These are phyloP conservation scores for Carnegiea gigantea DNA, from an alignment of 179 eudicot species.

Conservation along the genomic window DNA sequence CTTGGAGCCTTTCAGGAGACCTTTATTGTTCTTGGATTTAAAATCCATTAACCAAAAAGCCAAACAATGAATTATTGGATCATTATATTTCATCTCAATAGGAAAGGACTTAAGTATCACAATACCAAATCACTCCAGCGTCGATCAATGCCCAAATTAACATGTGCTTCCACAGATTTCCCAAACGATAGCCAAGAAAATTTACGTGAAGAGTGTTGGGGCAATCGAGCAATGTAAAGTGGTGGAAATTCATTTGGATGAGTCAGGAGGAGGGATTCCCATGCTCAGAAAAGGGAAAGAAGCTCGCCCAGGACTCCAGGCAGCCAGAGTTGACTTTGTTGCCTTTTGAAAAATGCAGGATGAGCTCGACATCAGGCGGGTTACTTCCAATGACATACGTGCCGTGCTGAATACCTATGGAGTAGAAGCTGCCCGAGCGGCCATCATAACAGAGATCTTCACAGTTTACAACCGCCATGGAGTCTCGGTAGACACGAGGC, in stretches of 20 bases:
- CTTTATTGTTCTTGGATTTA: neutral
- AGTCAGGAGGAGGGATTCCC: constrained; percentile 42
- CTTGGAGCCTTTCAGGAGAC: neutral
- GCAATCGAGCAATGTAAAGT: constrained; percentile 71
- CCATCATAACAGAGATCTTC: no score
- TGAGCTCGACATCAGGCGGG: constrained; percentile 41
- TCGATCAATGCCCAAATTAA: constrained; percentile 74
- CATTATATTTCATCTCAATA: neutral
- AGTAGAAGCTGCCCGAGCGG: no score
- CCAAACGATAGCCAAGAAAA: constrained; percentile 77
- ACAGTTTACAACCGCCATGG: constrained; percentile 26
- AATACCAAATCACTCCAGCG: constrained; percentile 93
- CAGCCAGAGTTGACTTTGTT: constrained; percentile 73
- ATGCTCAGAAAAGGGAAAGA: constrained; percentile 50
- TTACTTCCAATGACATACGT: no score
- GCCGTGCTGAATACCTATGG: neutral
- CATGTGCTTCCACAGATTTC: constrained; percentile 79
- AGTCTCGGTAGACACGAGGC: constrained; percentile 81
- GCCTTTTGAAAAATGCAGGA: constrained; percentile 87
- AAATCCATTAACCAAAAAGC: neutral
- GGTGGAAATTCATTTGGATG: constrained; percentile 46
- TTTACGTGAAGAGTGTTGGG: constrained; percentile 70
- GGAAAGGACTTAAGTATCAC: constrained; percentile 14
- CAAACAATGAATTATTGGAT: neutral
- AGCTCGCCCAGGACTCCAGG: constrained; percentile 61